Evolutionary conservation across 768 basidiomycete species (phyloP), one percentile per base, ranked within the genome.

Genomic region (Kwoniella sp.): DNA sequence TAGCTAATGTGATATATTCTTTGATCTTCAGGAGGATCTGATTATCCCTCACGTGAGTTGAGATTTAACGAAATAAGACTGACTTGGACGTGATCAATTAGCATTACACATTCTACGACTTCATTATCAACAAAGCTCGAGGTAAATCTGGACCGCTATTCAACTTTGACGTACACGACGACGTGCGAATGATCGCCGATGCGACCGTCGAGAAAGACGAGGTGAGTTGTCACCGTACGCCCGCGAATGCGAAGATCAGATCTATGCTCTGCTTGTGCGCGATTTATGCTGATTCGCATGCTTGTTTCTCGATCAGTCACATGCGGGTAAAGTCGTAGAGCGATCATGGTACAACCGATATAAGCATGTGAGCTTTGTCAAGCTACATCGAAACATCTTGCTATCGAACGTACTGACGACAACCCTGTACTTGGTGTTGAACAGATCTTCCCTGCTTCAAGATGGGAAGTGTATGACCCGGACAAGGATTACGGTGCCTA

Each of bases 161-260:
- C 83, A 96, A 90, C 81, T 99, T 99, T 76, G 96, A 99, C 81
- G 96, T 98, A 5, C 96, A 99, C 79, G 96, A 99, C 77, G 96
- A 99, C 78, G 91, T 99, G 3, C 90, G 96, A 20, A 81, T 99
- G 69, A 84, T 97, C 23, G 89, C 91, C 25, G 96, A 99, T 76
- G 96, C 95, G 1, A 92, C 93, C 0, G 87, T 89, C 71, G 96
- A 99, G 82, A 98, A 98, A 82, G 93, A 99, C 72, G 96, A 99
- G 81, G 93, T 91, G 20, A 34, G 81, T 70, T 13, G 23, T 7
- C 13, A 5, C 23, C n/a, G 20, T 23, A 47, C 15, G 23, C 37
- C 13, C 52, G n/a, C n/a, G n/a, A n/a, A n/a, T n/a, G n/a, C n/a
- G n/a, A n/a, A n/a, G n/a, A n/a, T n/a, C n/a, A n/a, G n/a, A n/a